Conservation (phyloP, 345 rosid genomes). For the Salix dunnii region DNA sequence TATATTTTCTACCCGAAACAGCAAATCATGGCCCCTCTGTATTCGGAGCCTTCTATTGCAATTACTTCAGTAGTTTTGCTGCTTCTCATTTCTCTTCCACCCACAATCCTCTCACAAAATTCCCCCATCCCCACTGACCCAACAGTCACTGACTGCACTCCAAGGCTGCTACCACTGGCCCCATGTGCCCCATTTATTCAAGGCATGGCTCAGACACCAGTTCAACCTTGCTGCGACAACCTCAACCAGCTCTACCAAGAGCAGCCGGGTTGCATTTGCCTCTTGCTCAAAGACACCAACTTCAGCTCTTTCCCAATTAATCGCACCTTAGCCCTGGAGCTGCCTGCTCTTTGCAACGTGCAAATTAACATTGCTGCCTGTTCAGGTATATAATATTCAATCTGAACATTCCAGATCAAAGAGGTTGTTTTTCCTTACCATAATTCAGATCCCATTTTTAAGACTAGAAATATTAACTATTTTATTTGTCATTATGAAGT, state of each 20-base stretch:
- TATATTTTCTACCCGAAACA: conserved; percentile 3
- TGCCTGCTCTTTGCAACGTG: conserved; percentile 58
- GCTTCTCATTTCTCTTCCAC: conserved; percentile 28
- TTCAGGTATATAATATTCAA: conserved; percentile 35
- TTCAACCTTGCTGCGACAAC: conserved; percentile 58
- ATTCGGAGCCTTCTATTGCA: conserved; percentile 14
- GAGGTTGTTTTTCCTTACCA: too few relatives aligned
- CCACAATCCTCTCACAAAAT: conserved; percentile 36
- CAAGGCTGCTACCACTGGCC: conserved; percentile 50
- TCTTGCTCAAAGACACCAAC: conserved; percentile 52
- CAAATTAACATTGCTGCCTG: conserved; percentile 46
- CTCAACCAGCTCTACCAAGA: conserved; percentile 51
- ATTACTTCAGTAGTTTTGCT: conserved; percentile 22
- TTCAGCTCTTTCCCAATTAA: conserved; percentile 57
- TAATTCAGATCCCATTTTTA: too few relatives aligned
- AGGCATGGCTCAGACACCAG: conserved; percentile 49
- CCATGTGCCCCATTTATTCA: conserved; percentile 76
- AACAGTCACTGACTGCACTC: conserved; percentile 40
- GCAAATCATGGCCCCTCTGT: conserved; percentile 25
- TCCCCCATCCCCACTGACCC: conserved; percentile 30
- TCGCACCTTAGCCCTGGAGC: conserved; percentile 54
- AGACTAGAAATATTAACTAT: too few relatives aligned
- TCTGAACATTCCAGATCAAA: too few relatives aligned
- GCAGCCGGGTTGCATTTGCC: conserved; percentile 65
- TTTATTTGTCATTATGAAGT: background rate